A percentile compares a stretch with the other conserved stretches of the same genome.
phyloP scores from a whole-genome alignment of 176 grass and related monocot species.

The Rhynchospora breviuscula region DNA sequence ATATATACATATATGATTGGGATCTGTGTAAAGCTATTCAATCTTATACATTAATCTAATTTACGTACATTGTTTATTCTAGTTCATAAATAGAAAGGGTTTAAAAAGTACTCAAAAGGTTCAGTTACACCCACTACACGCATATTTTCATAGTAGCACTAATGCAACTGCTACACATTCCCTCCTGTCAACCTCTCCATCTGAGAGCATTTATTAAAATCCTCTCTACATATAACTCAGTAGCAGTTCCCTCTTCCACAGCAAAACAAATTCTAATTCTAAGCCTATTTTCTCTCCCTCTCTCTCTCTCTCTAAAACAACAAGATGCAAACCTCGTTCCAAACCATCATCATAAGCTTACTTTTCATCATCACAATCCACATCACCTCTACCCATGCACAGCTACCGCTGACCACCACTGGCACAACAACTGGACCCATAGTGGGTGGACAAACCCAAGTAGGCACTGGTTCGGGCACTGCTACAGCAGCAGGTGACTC shows the following conservation, averaged over 20 bases:
- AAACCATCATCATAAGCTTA: slow-evolving; percentile 16
- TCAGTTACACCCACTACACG: slow-evolving; percentile 40
- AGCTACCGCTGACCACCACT: slow-evolving; percentile 31
- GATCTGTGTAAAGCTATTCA: background rate
- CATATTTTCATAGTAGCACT: slow-evolving; percentile 20
- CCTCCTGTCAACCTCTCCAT: slow-evolving; percentile 19
- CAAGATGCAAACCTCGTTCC: slow-evolving; percentile 25
- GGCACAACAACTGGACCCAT: slow-evolving; percentile 22
- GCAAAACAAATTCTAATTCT: background rate
- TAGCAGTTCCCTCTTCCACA: background rate
- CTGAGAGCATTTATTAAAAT: slow-evolving; percentile 21
- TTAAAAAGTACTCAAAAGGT: slow-evolving; percentile 15
- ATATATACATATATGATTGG: background rate
- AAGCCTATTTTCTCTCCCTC: background rate
- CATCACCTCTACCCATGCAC: slow-evolving; percentile 34
- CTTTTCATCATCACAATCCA: slow-evolving; percentile 30
- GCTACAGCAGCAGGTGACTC: slow-evolving; percentile 22
- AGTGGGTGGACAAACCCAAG: slow-evolving; percentile 31
- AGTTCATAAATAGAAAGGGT: background rate
- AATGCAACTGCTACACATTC: slow-evolving; percentile 42
- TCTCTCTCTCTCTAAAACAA: background rate
- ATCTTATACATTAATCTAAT: background rate
- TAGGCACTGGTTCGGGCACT: background rate
- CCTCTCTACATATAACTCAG: slow-evolving; percentile 8
- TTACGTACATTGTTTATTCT: background rate